These are phyloP conservation scores for Colletotrichum spaethianum DNA, from an alignment of 2,329 filamentous ascomycete species.

Conservation along the genomic window DNA sequence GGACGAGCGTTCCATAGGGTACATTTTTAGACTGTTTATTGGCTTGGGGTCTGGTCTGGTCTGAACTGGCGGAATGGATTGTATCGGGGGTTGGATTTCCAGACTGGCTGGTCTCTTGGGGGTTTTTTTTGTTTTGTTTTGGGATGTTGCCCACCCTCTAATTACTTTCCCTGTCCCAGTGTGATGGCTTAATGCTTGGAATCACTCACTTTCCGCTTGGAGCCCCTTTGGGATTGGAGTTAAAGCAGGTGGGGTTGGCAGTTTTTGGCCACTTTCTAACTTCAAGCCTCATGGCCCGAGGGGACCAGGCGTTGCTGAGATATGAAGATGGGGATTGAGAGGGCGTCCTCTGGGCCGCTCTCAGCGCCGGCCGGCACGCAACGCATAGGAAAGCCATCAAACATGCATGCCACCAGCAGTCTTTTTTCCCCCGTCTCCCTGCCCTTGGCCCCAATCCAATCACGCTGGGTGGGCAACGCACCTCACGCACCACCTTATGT, in stretches of 20 bases:
- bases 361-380: conserved; percentile 11
- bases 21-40: conserved; percentile 23
- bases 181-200: conserved; percentile 3
- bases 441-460: neutral
- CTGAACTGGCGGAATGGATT: neutral
- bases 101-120: too few relatives aligned
- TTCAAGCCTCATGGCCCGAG: neutral
- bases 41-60: conserved; percentile 6
- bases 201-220: neutral
- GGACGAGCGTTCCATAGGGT: conserved; percentile 31
- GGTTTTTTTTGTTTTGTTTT: neutral
- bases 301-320: neutral
- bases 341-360: conserved; percentile 12
- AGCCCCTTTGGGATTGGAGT: conserved; percentile 9
- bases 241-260: conserved; percentile 30
- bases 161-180: neutral
- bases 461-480: neutral
- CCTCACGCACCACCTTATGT: neutral
- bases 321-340: conserved; percentile 15
- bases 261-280: conserved; percentile 10
- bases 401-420: conserved; percentile 17
- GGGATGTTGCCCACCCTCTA: too few relatives aligned
- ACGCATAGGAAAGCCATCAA: conserved; percentile 35
- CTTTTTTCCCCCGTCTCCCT: neutral
- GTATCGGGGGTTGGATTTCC: neutral